phyloP scores from a whole-genome alignment of 306 rosid genomes.

The Acacia acuminata region DNA sequence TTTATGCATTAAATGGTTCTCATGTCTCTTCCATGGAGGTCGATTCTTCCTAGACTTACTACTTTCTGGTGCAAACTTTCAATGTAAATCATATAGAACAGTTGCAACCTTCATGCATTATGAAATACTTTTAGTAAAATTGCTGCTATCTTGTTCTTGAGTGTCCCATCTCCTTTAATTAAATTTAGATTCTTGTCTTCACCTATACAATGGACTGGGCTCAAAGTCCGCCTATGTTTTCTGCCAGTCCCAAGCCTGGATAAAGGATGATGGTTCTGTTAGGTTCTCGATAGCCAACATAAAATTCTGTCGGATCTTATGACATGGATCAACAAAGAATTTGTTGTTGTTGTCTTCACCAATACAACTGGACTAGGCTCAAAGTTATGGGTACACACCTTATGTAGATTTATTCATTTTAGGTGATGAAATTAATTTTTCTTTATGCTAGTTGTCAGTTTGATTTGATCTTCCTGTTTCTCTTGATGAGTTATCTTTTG shows the following conservation, averaged over 20 bases:
- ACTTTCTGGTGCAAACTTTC: constrained; percentile 7
- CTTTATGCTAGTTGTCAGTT: neutral
- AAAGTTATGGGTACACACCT: neutral
- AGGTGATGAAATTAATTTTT: neutral
- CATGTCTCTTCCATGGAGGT: constrained; percentile 1
- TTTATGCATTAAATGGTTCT: neutral
- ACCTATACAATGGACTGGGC: neutral
- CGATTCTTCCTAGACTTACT: neutral
- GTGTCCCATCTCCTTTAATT: neutral
- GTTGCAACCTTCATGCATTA: neutral
- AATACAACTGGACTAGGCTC: neutral
- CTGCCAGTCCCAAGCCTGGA: too few species aligned
- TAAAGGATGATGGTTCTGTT: too few species aligned
- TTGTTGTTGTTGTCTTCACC: neutral
- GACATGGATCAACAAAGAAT: too few species aligned
- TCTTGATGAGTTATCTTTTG: neutral
- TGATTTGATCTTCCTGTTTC: neutral
- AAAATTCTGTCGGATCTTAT: too few species aligned
- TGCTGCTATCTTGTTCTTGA: neutral
- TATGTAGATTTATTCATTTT: neutral
- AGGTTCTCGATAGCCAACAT: too few species aligned
- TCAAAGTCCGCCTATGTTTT: too few species aligned
- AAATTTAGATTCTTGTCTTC: constrained; percentile 3
- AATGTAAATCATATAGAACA: neutral
- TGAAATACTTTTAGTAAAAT: neutral